Evolutionary conservation across 352 stramenopile species (phyloP), one percentile per base, ranked within the genome.

Genomic region (Globisporangium megalacanthum): DNA sequence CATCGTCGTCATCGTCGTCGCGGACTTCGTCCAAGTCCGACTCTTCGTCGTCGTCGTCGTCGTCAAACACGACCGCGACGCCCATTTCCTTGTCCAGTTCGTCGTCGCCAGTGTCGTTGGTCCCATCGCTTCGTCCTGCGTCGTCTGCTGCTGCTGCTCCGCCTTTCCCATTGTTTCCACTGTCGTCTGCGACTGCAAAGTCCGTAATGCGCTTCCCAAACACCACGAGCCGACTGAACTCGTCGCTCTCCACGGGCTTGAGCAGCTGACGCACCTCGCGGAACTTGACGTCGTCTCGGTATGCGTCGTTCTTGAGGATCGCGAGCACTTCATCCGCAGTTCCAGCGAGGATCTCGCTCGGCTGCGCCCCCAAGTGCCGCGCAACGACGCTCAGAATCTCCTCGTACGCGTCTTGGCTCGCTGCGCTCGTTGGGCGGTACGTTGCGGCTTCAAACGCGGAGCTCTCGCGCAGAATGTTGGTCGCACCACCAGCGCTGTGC

Each of bases 1-100:
- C 75, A 0, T 85, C 69, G 13, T 84, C 72, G 10, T 92, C 75
- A 1, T 91, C 75, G 7, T 83, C 76, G 5, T 78, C 70, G 3
- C 69, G 75, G 3, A 98, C 87, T 64, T 97, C 89, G 54, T 98
- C 89, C 52, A 97, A 62, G 71, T 97, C 92, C n/a, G 92, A 94
- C 59, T 95, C 90, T 31, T 96, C 87, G 39, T 96, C 88, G n/a
- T 98, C 95, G 10, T 98, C 96, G 39, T 98, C 96, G 63, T 98
- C 92, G 60, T 99, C 96, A 76, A 99, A 99, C 0, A 99, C 92
- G 14, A 99, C 97, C 0, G 96, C 95, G 45, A 99, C 96, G 49
- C 95, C 96, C 92, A 98, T 98, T 67, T 99, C 95, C 62, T 98
- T 97, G 60, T 99, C 96, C 51, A 99, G 72, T 37, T 81, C 79